A percentile compares a stretch with the other conserved stretches of the same genome.
Evolutionary conservation across 257 asterid genomes (phyloP).

Genomic region (Nicotiana paniculata): DNA sequence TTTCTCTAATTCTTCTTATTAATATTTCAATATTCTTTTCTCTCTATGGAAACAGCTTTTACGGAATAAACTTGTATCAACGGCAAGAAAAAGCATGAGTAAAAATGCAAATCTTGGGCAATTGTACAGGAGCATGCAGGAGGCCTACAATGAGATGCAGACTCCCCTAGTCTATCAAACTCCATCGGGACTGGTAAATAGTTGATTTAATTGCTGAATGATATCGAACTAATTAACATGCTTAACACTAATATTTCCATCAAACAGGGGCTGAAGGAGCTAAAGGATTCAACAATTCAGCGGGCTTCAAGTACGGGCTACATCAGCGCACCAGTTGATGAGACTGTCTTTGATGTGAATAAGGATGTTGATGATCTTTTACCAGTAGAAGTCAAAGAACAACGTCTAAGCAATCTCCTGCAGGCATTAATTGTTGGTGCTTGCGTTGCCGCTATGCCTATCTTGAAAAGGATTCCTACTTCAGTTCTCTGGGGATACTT

Average conservation of each 20-base stretch:
- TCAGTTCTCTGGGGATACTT: slow-evolving; percentile 97
- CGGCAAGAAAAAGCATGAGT: slow-evolving; percentile 62
- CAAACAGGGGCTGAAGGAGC: slow-evolving; percentile 71
- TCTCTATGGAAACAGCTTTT: slow-evolving; percentile 51
- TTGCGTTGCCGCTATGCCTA: slow-evolving; percentile 89
- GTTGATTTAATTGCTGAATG: background rate
- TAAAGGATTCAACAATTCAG: slow-evolving; percentile 69
- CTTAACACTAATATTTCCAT: background rate
- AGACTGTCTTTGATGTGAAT: slow-evolving; percentile 73
- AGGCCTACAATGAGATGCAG: slow-evolving; percentile 80
- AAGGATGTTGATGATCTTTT: slow-evolving; percentile 82
- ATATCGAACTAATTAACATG: background rate
- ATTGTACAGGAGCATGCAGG: slow-evolving; percentile 65
- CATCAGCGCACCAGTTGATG: slow-evolving; percentile 77
- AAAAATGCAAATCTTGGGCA: slow-evolving; percentile 68
- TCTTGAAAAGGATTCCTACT: slow-evolving; percentile 76
- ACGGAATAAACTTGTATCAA: slow-evolving; percentile 72
- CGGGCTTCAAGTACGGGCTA: slow-evolving; percentile 65
- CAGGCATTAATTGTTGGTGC: slow-evolving; percentile 69
- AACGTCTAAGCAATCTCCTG: slow-evolving; percentile 82
- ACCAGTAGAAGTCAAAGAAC: slow-evolving; percentile 91
- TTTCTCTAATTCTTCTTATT: background rate
- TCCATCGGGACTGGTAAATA: slow-evolving; percentile 59
- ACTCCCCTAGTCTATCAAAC: slow-evolving; percentile 84
- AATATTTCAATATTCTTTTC: background rate